Base-by-base conservation (phyloP, 345 rosid genomes). In the Eucalyptus caleyi region DNA sequence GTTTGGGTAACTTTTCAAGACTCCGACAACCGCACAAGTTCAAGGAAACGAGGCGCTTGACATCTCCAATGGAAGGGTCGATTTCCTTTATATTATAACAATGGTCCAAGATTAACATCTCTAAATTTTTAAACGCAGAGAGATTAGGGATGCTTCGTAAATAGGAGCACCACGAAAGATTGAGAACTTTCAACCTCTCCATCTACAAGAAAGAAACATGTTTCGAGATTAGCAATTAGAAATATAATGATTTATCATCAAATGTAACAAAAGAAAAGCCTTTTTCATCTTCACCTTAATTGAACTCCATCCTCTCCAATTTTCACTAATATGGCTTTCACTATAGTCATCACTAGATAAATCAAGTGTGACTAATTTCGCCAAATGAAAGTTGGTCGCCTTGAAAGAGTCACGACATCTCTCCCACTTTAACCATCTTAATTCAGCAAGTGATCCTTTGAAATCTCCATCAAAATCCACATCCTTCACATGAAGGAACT, bases 21-120 rank as follows among this genome's bases (percentile, higher is more conserved):
- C 12, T 23, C 1, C 0, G 0, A 9, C 62, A 56, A 23, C 0
- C 0, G 1, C 0, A 0, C 30, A 23, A 56, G 3, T 9, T 56
- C 62, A 56, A 56, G 62, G 27, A 23, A 56, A 59, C 4, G 1
- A 60, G 67, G 1, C 4, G 0, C 32, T 26, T 60, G 67, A 26
- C 32, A 27, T 62, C 9, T 62, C 19, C 1, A 30, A 62, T 62
- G 37, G 72, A 62, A 62, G 72, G 18, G 9, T 62, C 9, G 1
- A 62, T 62, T 30, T 62, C 9, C 72, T 14, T 1, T 10, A 85
- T 26, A 2, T 14, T 0, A 2, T 0, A 0, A 45, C 56, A 85
- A n/a, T n/a, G n/a, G n/a, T n/a, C n/a, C n/a, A n/a, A n/a, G n/a
- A n/a, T n/a, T 11, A 85, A 34, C 18, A 85, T 85, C 54, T 85